phyloP scores from a whole-genome alignment of 768 basidiomycete species.

The Fomitopsis pulvina region DNA sequence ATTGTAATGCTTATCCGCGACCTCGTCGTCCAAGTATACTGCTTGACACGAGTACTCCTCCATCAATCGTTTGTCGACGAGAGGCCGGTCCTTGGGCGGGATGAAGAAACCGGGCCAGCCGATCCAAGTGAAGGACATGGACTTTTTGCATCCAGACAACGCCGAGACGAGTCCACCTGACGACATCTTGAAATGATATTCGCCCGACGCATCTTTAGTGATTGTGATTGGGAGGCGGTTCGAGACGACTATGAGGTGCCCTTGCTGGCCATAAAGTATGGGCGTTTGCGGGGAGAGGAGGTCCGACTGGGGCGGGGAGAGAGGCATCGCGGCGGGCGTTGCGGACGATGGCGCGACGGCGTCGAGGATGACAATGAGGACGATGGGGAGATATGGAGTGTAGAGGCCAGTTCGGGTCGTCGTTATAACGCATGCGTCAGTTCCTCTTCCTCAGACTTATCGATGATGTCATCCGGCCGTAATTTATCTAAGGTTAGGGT shows the following conservation, averaged over 20 bases:
- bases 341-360: not conserved
- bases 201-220: conserved; percentile 83
- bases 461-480: conserved; percentile 1
- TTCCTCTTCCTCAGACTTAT: not conserved
- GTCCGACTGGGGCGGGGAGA: not conserved
- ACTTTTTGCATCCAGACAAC: conserved; percentile 96
- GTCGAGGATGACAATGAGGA: not conserved
- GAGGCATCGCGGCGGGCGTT: too few species aligned
- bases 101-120: conserved; percentile 95
- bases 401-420: not conserved
- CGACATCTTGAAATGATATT: conserved; percentile 99
- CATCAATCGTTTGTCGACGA: conserved; percentile 87
- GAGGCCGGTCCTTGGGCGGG: conserved; percentile 82
- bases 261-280: conserved; percentile 33
- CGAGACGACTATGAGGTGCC: conserved; percentile 89
- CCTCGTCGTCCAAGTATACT: conserved; percentile 95
- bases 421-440: not conserved
- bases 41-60: conserved; percentile 97
- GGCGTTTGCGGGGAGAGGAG: conserved; percentile 4
- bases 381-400: not conserved
- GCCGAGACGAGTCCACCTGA: conserved; percentile 97
- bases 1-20: conserved; percentile 97
- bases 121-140: conserved; percentile 96
- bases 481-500: not conserved
- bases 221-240: conserved; percentile 96